A percentile compares a stretch with the other conserved stretches of the same genome.
Evolutionary conservation across 2,329 filamentous ascomycete genomes (phyloP).

Genomic region (Colletotrichum salicis): DNA sequence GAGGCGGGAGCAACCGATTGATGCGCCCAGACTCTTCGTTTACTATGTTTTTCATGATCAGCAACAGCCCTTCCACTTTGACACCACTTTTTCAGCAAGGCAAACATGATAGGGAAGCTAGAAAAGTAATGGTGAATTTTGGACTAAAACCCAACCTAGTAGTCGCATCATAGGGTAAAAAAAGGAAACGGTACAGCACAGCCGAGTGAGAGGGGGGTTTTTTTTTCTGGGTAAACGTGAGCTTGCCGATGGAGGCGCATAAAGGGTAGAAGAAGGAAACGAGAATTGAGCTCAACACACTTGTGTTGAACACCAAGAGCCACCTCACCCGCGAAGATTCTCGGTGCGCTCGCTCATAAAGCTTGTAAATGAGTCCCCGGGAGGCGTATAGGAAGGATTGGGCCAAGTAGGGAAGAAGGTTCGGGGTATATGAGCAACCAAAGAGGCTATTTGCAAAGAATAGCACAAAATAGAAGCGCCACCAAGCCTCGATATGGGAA

Average conservation of each 20-base stretch:
- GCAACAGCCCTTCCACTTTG: neutral
- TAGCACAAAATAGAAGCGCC: neutral
- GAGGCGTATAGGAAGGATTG: neutral
- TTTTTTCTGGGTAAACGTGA: neutral
- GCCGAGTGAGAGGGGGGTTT: neutral
- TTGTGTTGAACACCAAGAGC: neutral
- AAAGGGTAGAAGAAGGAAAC: neutral
- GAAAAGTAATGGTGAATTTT: neutral
- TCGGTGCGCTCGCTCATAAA: neutral
- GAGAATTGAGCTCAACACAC: neutral
- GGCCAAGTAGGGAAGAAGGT: neutral
- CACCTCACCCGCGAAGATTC: neutral
- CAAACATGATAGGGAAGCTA: neutral
- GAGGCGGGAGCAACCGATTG: neutral
- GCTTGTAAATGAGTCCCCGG: neutral
- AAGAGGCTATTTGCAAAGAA: neutral
- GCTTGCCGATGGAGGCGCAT: neutral
- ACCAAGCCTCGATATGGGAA: neutral
- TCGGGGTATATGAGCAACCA: neutral
- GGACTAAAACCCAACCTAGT: no score
- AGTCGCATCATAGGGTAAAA: neutral
- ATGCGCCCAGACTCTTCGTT: no score
- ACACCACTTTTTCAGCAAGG: neutral
- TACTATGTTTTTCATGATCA: neutral
- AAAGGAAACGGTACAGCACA: neutral